Evolutionary conservation across 768 basidiomycete genomes (phyloP), one percentile per base, ranked within the genome.

Genomic region (Panaeolus cyanescens): DNA sequence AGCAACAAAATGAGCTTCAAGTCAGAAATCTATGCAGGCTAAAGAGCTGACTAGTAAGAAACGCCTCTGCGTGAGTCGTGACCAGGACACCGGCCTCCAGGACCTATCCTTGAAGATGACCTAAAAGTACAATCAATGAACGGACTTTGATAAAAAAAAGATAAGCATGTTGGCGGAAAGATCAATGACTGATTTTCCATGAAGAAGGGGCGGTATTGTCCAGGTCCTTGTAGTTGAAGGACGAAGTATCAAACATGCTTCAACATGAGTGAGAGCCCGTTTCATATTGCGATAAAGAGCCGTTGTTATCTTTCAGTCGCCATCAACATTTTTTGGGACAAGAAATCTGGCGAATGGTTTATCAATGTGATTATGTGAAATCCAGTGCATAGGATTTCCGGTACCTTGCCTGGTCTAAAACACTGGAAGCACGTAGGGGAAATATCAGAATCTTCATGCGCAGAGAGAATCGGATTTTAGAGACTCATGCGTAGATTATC

Each of bases 291-390:
- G 84, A 64, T 78, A 84, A 12, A 83, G 61, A 56, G 83, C 73
- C 25, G 80, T 79, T 4, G 83, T 83, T 58, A 83, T 81, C 66
- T 83, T 83, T 55, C 75, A 78, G 56, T 79, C 77, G 4, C 80
- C 68, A 37, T 59, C 59, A 22, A 60, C 59, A 20, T 60, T 53
- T 42, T 69, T 65, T 34, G 69, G 68, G 9, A 60, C 66, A 56
- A 70, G 70, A 42, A 65, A 65, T 33, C 66, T 65, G 6, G 32
- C 32, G 13, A 33, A 56, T 12, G 36, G 22, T n/a, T 4, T n/a
- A 42, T 6, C n/a, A 22, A 42, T 42, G 40, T 3, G n/a, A 54
- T 25, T 54, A 20, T 7, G 25, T 25, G 15, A 54, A 15, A 15
- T 25, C 15, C 4, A 25, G 25, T 54, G 50, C 50, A 15, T 20